These are phyloP conservation scores for Aspergillus sp. DNA, from an alignment of 2,329 filamentous ascomycete genomes.

Conservation along the genomic window DNA sequence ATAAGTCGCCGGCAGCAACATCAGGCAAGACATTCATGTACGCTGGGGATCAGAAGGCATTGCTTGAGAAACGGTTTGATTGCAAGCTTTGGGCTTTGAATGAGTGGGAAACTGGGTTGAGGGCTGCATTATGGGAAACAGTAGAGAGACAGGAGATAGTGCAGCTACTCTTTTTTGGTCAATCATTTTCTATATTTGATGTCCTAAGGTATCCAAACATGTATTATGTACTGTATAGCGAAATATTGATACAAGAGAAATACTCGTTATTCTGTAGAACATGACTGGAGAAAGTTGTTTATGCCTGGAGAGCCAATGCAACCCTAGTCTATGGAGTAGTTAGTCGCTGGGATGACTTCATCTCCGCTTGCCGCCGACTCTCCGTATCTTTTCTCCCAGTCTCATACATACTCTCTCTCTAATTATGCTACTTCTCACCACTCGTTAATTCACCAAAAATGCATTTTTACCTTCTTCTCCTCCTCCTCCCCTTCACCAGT, in stretches of 20 bases:
- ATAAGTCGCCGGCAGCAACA: constrained; percentile 3
- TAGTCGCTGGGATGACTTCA: neutral
- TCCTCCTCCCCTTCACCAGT: constrained; percentile 11
- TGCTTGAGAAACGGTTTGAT: constrained; percentile 17
- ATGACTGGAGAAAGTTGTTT: too few species aligned
- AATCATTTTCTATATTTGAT: too few species aligned
- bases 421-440: neutral
- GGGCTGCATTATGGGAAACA: neutral
- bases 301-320: too few species aligned
- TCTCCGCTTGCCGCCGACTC: neutral
- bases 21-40: constrained; percentile 20
- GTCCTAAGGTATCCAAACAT: too few species aligned
- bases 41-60: constrained; percentile 16
- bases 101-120: neutral
- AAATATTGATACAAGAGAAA: too few species aligned
- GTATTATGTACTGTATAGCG: too few species aligned
- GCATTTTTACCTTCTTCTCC: constrained; percentile 9
- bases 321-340: too few species aligned
- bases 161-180: too few species aligned
- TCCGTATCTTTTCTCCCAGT: neutral
- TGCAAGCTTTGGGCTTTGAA: constrained; percentile 14
- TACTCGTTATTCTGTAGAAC: too few species aligned
- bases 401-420: neutral
- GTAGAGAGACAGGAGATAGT: too few species aligned
- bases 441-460: neutral